Evolutionary conservation across 1,284 basidiomycete species (phyloP).

Genomic region (Tilletia caries): DNA sequence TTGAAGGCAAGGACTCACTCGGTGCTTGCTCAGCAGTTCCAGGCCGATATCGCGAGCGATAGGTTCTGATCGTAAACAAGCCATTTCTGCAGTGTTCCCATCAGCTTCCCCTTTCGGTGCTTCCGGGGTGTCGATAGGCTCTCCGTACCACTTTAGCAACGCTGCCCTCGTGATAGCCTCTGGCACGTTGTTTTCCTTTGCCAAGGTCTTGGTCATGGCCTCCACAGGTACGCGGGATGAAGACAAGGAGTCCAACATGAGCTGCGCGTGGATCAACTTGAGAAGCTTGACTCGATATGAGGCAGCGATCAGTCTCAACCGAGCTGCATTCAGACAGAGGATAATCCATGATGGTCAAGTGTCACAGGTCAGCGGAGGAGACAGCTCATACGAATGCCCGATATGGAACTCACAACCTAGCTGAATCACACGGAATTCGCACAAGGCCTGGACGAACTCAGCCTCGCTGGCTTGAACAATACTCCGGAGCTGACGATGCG

Average conservation of each 20-base stretch:
- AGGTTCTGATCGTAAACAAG: no score
- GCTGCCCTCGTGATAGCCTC: conserved; percentile 32
- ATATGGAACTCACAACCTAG: conserved; percentile 34
- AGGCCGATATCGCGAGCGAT: conserved; percentile 37
- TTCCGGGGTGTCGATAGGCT: background rate
- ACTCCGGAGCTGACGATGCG: conserved; percentile 37
- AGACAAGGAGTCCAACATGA: conserved; percentile 39
- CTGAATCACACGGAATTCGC: conserved; percentile 33
- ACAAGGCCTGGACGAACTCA: conserved; percentile 35
- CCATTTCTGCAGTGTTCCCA: no score
- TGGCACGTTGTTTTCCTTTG: conserved; percentile 21
- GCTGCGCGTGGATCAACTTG: conserved; percentile 33
- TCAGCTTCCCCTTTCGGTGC: background rate
- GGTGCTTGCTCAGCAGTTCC: conserved; percentile 23
- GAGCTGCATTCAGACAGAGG: conserved; percentile 20
- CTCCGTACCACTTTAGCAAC: conserved; percentile 41
- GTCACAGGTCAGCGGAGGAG: background rate
- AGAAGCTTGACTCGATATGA: conserved; percentile 27
- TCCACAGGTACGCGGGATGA: conserved; percentile 31
- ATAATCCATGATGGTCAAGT: background rate
- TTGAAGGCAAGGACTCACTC: background rate
- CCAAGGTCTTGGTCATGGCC: conserved; percentile 28
- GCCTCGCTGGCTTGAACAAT: conserved; percentile 45
- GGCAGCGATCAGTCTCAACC: conserved; percentile 36
- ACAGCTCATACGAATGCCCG: background rate